phyloP scores from a whole-genome alignment of 108 stramenopile species.

The Cyclotella atomus region DNA sequence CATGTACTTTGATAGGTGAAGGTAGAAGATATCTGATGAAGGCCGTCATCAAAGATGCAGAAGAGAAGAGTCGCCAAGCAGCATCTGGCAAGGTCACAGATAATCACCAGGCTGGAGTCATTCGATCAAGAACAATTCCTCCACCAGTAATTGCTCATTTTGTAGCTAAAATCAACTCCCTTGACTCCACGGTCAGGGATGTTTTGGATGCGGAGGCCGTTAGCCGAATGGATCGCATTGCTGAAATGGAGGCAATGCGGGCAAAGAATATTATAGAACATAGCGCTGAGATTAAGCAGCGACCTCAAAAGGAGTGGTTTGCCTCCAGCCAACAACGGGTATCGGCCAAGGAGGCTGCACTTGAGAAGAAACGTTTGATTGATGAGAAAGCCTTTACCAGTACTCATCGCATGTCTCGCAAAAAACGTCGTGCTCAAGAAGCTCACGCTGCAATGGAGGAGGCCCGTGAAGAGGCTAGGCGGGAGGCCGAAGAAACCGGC shows the following conservation, averaged over 20 bases:
- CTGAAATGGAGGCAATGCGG: slow-evolving; percentile 86
- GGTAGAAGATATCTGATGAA: slow-evolving; percentile 90
- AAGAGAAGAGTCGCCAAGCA: slow-evolving; percentile 54
- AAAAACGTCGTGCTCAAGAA: slow-evolving; percentile 85
- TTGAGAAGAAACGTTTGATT: slow-evolving; percentile 69
- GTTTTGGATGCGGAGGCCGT: slow-evolving; percentile 86
- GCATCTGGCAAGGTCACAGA: slow-evolving; percentile 29
- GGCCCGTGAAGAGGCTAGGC: slow-evolving; percentile 50
- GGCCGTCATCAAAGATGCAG: slow-evolving; percentile 87
- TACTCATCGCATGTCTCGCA: slow-evolving; percentile 87
- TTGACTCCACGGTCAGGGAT: slow-evolving; percentile 78
- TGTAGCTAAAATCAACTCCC: slow-evolving; percentile 82
- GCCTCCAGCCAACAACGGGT: slow-evolving; percentile 64
- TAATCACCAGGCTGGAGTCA: slow-evolving; percentile 44
- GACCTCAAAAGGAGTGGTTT: slow-evolving; percentile 89
- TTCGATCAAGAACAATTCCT: slow-evolving; percentile 87
- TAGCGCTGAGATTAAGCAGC: slow-evolving; percentile 66
- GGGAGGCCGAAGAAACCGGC: slow-evolving; percentile 50
- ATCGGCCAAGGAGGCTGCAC: slow-evolving; percentile 63
- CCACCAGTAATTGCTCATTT: slow-evolving; percentile 78
- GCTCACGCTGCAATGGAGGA: slow-evolving; percentile 47
- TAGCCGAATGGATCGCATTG: slow-evolving; percentile 83
- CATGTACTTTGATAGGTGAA: slow-evolving; percentile 95
- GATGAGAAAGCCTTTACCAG: slow-evolving; percentile 83
- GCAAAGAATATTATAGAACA: slow-evolving; percentile 88